Conservation (phyloP, 768 basidiomycete species). For the Naematelia aurantialba region DNA sequence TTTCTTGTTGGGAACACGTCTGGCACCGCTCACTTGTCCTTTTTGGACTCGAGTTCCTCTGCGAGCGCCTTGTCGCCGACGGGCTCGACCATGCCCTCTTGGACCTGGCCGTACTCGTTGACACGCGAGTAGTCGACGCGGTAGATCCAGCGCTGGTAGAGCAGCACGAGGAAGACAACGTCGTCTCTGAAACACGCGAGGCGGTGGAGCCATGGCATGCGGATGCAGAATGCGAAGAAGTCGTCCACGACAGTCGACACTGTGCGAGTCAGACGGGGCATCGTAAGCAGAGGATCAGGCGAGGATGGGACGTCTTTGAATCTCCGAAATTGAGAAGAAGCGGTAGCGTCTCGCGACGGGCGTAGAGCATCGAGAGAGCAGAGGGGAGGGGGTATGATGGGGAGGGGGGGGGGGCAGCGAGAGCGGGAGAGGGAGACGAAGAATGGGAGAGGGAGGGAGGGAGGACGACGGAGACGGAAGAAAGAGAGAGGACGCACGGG, state of each 20-base stretch:
- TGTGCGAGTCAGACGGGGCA: conserved; percentile 14
- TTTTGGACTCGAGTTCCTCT: conserved; percentile 22
- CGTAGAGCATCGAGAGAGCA: too few species aligned
- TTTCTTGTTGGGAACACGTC: too few species aligned
- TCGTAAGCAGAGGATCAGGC: too few species aligned
- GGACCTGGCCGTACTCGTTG: conserved; percentile 92
- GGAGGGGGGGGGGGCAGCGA: conserved; percentile 55
- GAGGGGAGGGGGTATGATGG: too few species aligned
- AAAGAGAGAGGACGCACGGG: conserved; percentile 56
- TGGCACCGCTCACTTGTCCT: conserved; percentile 12
- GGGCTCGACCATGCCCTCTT: conserved; percentile 44
- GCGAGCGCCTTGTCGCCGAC: conserved; percentile 31
- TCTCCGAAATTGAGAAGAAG: too few species aligned
- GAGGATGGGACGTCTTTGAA: too few species aligned
- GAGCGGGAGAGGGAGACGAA: conserved; percentile 1
- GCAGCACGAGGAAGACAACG: conserved; percentile 77
- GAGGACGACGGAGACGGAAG: not conserved
- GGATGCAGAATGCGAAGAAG: conserved; percentile 82
- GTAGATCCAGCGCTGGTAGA: conserved; percentile 99
- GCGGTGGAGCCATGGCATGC: conserved; percentile 86
- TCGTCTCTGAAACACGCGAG: conserved; percentile 58
- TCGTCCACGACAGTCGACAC: conserved; percentile 68
- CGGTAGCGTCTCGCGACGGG: too few species aligned
- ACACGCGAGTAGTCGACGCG: conserved; percentile 87
- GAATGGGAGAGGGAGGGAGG: not conserved